Evolutionary conservation across 441 rosid species (phyloP), one percentile per base, ranked within the genome.

Genomic region (Gossypium schwendimanii): DNA sequence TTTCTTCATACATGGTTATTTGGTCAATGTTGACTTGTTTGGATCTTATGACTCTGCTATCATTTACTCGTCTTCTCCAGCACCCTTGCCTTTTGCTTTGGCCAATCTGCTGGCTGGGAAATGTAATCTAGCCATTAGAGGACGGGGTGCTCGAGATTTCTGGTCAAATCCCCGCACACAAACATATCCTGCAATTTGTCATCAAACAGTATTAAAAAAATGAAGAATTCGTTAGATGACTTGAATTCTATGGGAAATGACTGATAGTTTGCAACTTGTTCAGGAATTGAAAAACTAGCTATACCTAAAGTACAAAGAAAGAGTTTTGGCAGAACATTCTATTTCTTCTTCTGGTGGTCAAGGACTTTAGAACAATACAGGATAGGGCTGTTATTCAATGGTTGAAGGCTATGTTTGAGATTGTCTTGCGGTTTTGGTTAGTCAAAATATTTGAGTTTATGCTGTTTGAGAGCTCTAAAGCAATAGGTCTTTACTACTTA

Each of bases 131-230:
- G 87, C 89, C 44, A 83, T 73, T 84, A 86, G 76, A 26, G 89
- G 91, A 28, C 79, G 81, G 0, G 88, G 88, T 68, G 79, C 89
- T 31, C 80, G 80, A 23, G 83, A 75, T 57, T 76, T 67, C 58
- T 79, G 75, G 52, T 87, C 85, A 63, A 83, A 84, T 63, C 88
- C 91, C 67, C 88, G 77, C 67, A 84, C 87, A 70, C 89, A 87
- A 44, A 87, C 86, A 54, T 54, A 83, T 24, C 91, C 86, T 87
- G 84, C 74, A 77, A 70, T 41, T 62, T 28, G 31, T 65, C 65
- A 52, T 61, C 45, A 28, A 63, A 31, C 39, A n/a, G 11, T 23
- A 59, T 31, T 41, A 4, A 41, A 45, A 41, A 44, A 75, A 50
- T 7, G 17, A 21, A 71, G 55, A 50, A 50, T 63, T 63, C 44